These are phyloP conservation scores for Globisporangium spinosum DNA, from an alignment of 352 stramenopile species.

Conservation along the genomic window DNA sequence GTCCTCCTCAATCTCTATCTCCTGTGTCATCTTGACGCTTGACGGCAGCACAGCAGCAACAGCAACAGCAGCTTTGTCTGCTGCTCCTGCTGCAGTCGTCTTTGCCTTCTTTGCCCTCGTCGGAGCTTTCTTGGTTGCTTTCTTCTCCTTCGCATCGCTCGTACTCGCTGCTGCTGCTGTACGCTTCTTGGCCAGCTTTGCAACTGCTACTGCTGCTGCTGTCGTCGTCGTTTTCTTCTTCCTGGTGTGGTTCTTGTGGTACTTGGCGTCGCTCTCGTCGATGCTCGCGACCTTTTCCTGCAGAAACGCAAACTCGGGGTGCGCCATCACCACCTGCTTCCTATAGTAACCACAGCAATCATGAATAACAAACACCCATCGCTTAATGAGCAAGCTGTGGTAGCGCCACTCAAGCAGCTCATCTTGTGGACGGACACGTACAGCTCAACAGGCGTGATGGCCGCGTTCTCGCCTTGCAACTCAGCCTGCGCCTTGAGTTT, in stretches of 20 bases:
- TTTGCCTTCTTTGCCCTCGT: constrained; percentile 9
- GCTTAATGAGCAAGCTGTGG: background rate
- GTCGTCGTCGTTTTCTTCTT: constrained; percentile 24
- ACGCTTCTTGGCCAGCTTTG: background rate
- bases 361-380: background rate
- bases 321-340: constrained; percentile 51
- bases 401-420: background rate
- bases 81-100: constrained; percentile 3
- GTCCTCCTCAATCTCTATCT: constrained; percentile 53
- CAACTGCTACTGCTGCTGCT: constrained; percentile 2
- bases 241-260: constrained; percentile 31
- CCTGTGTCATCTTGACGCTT: background rate
- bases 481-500: constrained; percentile 35
- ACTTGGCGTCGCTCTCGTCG: constrained; percentile 59
- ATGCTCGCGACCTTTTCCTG: constrained; percentile 50
- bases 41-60: background rate
- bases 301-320: constrained; percentile 44
- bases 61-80: background rate
- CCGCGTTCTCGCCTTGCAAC: constrained; percentile 12
- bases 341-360: constrained; percentile 18
- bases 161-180: constrained; percentile 10
- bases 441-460: constrained; percentile 61
- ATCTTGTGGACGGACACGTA: constrained; percentile 19
- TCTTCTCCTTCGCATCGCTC: background rate
- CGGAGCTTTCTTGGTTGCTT: background rate